Evolutionary conservation across 2,329 filamentous ascomycete genomes (phyloP).

Genomic region (Aaosphaeria pasadenensis): DNA sequence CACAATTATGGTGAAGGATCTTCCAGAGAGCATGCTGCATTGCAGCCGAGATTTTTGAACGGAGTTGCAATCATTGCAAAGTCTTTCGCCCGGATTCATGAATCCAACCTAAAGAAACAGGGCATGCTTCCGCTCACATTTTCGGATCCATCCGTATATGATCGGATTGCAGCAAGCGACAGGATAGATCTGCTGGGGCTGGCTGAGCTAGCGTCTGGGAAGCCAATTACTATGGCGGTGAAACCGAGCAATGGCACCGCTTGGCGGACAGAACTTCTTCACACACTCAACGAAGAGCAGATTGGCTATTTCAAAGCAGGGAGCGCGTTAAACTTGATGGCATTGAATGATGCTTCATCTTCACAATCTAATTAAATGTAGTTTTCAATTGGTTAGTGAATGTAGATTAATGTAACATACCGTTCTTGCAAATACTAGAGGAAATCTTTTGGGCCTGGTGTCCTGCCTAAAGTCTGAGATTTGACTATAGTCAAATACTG

Average conservation of each 20-base stretch:
- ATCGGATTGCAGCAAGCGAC: conserved; percentile 91
- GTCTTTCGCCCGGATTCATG: conserved; percentile 97
- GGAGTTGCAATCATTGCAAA: conserved; percentile 95
- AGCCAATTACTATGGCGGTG: conserved; percentile 74
- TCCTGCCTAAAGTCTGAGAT: no score
- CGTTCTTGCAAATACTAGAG: no score
- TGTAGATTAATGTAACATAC: not conserved
- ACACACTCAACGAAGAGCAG: conserved; percentile 98
- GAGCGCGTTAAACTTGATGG: conserved; percentile 72
- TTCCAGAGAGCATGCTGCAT: conserved; percentile 96
- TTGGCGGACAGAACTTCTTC: conserved; percentile 81
- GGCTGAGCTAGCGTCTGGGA: conserved; percentile 85
- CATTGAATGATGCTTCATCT: not conserved
- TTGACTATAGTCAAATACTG: no score
- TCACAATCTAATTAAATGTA: not conserved
- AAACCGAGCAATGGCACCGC: conserved; percentile 9
- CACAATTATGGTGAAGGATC: conserved; percentile 99
- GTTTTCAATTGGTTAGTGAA: not conserved
- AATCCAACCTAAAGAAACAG: conserved; percentile 99
- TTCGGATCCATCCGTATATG: conserved; percentile 90
- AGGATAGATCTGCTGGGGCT: conserved; percentile 79
- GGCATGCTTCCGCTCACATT: conserved; percentile 99
- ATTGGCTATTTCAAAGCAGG: conserved; percentile 99
- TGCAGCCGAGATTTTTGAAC: conserved; percentile 95
- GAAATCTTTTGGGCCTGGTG: no score